Conservation (phyloP, 1,284 basidiomycete species). For the Ustilago curta region DNA sequence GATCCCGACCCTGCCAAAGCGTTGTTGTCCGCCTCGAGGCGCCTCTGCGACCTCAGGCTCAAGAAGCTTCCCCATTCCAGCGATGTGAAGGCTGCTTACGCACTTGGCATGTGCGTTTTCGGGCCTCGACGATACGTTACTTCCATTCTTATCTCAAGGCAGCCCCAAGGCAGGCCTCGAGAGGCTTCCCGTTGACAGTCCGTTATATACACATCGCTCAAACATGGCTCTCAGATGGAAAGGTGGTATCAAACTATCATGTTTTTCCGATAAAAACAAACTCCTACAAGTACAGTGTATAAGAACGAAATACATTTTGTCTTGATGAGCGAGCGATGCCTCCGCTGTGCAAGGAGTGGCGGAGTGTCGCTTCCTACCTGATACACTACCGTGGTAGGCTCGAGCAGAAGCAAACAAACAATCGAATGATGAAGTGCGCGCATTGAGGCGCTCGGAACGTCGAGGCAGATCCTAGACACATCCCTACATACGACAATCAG, state of each 20-base stretch:
- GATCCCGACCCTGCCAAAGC: no score
- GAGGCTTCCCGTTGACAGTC: no score
- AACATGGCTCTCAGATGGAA: neutral
- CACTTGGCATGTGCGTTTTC: no score
- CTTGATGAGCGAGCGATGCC: neutral
- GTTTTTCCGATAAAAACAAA: neutral
- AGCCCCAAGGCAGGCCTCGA: no score
- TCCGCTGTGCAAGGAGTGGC: neutral
- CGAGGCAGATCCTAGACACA: neutral
- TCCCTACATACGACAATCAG: no score
- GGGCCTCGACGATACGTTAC: no score
- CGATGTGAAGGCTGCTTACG: no score
- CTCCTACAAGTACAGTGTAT: slow-evolving; percentile 2
- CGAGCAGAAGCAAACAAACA: slow-evolving; percentile 4
- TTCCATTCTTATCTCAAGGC: no score
- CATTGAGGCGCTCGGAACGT: slow-evolving; percentile 3
- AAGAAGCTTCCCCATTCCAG: no score
- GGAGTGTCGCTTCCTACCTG: neutral
- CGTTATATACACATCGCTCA: neutral
- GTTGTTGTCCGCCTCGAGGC: no score
- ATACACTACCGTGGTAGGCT: slow-evolving; percentile 1
- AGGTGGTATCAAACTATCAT: slow-evolving; percentile 6
- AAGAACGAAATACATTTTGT: neutral
- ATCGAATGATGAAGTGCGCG: neutral
- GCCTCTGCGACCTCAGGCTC: no score